Percentiles rank a stretch among this genome's conserved stretches.
phyloP scores from a whole-genome alignment of 1,284 basidiomycete species.

The Veloboletus limbatus region DNA sequence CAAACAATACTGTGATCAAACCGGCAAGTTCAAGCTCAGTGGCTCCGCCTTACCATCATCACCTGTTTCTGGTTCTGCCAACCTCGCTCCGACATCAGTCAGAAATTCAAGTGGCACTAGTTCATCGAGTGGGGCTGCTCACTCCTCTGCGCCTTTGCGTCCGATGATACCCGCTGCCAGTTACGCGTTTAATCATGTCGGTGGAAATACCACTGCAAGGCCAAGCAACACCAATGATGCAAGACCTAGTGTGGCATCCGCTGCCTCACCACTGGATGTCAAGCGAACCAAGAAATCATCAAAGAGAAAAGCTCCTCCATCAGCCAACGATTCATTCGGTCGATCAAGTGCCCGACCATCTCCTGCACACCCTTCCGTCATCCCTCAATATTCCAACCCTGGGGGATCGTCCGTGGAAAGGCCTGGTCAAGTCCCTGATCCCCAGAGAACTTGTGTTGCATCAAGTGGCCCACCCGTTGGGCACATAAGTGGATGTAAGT shows the following conservation, averaged over 20 bases:
- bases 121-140: conserved; percentile 1
- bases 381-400: conserved; percentile 34
- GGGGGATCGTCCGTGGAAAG: neutral
- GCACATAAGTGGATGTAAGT: conserved; percentile 15
- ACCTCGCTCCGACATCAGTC: conserved; percentile 16
- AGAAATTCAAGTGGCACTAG: conserved; percentile 7
- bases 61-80: conserved; percentile 28
- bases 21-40: conserved; percentile 26
- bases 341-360: conserved; percentile 8
- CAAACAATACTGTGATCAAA: conserved; percentile 25
- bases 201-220: conserved; percentile 4
- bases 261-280: neutral
- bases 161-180: conserved; percentile 7
- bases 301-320: conserved; percentile 7
- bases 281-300: conserved; percentile 17
- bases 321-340: neutral
- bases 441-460: neutral
- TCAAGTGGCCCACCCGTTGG: conserved; percentile 4
- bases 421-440: neutral
- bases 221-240: neutral
- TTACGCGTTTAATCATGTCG: neutral
- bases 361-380: conserved; percentile 4
- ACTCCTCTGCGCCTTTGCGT: neutral
- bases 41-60: conserved; percentile 20
- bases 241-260: neutral